Conservation (phyloP, 192 early-diverging fungal genomes). For the Mortierella hygrophila region DNA sequence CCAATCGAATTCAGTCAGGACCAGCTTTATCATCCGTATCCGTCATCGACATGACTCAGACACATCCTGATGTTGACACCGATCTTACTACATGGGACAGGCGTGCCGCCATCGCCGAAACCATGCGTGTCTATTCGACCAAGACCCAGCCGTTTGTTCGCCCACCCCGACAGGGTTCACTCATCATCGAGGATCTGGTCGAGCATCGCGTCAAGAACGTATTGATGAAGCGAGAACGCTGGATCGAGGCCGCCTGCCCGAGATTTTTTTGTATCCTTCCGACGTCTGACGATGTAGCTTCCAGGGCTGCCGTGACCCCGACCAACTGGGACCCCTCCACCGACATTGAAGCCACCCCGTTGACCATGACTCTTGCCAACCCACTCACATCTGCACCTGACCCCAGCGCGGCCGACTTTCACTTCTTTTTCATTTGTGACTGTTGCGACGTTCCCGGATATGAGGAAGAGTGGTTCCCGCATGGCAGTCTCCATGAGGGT, state of each 20-base stretch:
- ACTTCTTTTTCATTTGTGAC: not conserved
- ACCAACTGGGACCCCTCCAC: not conserved
- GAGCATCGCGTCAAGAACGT: not conserved
- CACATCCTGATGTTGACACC: not conserved
- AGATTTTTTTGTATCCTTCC: conserved; percentile 4
- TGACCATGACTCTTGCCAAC: conserved; percentile 1
- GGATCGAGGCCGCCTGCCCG: not conserved
- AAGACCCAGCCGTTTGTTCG: not conserved
- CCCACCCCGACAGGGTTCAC: not conserved
- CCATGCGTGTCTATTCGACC: conserved; percentile 1
- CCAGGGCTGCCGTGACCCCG: not conserved
- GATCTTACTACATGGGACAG: not conserved
- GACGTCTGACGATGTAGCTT: not conserved
- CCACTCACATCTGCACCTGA: not conserved
- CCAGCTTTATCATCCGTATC: not conserved
- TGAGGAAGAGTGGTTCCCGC: not conserved
- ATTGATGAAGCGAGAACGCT: not conserved
- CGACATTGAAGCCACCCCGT: not conserved
- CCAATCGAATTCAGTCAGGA: not conserved
- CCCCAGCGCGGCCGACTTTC: not conserved
- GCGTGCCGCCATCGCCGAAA: not conserved
- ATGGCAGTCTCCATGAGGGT: not conserved
- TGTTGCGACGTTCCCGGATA: not conserved
- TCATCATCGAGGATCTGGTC: not conserved
- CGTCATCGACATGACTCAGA: not conserved